phyloP scores from a whole-genome alignment of 1,284 basidiomycete genomes.

The Malassezia vespertilionis region DNA sequence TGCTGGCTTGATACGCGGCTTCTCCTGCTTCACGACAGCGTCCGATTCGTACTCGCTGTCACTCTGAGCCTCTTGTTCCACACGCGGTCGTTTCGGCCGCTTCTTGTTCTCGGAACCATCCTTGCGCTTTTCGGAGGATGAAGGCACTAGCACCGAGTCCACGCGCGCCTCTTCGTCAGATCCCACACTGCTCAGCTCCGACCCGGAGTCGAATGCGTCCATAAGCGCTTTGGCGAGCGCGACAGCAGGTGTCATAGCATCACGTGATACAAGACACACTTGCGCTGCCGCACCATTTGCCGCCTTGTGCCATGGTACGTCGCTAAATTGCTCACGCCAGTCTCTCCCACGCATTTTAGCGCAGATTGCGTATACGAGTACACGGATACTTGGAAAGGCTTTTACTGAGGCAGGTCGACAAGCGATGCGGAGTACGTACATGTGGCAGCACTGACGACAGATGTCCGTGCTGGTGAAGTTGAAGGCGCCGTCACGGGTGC shows the following conservation, averaged over 20 bases:
- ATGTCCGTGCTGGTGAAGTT: constrained; percentile 66
- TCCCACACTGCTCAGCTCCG: constrained; percentile 16
- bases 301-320: constrained; percentile 12
- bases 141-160: no score
- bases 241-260: background rate
- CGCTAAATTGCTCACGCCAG: constrained; percentile 16
- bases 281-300: background rate
- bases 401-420: constrained; percentile 80
- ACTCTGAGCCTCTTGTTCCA: no score
- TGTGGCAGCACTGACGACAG: constrained; percentile 48
- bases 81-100: no score
- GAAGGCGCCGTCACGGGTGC: constrained; percentile 60
- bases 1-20: background rate
- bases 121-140: no score
- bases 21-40: background rate
- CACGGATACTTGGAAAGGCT: constrained; percentile 79
- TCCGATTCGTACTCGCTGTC: background rate
- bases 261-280: constrained; percentile 3
- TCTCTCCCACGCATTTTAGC: constrained; percentile 56
- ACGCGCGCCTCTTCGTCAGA: no score
- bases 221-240: background rate
- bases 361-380: constrained; percentile 69
- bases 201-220: constrained; percentile 15
- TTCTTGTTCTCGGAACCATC: no score
- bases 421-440: constrained; percentile 72